These are phyloP conservation scores for Myriosclerotinia duriaeana DNA, from an alignment of 2,329 filamentous ascomycete genomes.

Conservation along the genomic window DNA sequence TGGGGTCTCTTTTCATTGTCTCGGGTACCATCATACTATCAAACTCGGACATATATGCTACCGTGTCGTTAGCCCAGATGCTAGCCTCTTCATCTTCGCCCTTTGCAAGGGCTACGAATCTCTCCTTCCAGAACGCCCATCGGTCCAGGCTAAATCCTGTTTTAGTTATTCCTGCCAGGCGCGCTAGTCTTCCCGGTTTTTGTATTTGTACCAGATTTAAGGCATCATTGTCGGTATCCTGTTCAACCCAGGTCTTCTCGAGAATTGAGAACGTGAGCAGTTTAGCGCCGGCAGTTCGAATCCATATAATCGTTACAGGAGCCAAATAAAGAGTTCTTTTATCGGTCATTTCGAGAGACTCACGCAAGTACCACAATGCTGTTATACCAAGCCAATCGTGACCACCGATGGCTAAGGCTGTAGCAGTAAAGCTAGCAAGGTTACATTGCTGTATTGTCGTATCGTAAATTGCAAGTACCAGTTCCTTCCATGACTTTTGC, in stretches of 20 bases:
- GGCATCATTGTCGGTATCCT: background rate
- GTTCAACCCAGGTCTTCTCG: background rate
- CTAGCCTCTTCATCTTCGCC: background rate
- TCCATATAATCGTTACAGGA: background rate
- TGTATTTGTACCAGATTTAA: background rate
- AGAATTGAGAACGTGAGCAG: background rate
- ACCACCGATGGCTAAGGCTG: background rate
- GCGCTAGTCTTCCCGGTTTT: background rate
- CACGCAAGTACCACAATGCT: background rate
- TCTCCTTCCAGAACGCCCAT: background rate
- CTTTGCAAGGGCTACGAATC: background rate
- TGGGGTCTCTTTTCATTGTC: too few relatives aligned
- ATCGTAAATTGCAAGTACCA: background rate
- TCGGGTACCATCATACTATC: background rate
- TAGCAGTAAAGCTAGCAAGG: background rate
- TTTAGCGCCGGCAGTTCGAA: background rate
- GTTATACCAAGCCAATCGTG: conserved; percentile 1
- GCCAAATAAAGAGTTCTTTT: background rate
- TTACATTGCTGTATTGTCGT: background rate
- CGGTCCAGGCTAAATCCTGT: background rate
- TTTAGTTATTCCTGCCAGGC: background rate
- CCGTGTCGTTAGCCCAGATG: background rate
- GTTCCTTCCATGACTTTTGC: background rate
- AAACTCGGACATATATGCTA: background rate
- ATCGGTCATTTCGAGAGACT: background rate